Percentiles rank a stretch among this genome's conserved stretches.
Evolutionary conservation across 2,329 filamentous ascomycete species (phyloP).

Genomic region (Botrytis fabae): DNA sequence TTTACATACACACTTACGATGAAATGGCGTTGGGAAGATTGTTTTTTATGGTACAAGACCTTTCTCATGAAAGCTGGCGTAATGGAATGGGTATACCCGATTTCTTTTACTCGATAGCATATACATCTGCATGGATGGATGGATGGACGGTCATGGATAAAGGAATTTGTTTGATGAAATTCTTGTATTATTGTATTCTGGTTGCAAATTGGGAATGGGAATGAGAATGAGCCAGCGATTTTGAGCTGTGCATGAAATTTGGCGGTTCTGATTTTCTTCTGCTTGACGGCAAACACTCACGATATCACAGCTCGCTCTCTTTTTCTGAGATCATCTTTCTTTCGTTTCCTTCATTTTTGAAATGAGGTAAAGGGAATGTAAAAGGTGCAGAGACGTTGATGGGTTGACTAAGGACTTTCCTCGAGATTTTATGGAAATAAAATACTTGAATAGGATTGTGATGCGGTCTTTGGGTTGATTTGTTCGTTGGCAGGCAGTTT

Average conservation of each 20-base stretch:
- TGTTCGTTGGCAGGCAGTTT: not conserved
- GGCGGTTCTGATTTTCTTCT: not conserved
- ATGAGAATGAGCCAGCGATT: not conserved
- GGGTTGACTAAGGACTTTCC: not conserved
- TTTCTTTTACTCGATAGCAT: conserved; percentile 16
- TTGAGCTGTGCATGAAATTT: not conserved
- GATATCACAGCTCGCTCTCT: not conserved
- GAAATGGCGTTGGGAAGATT: not conserved
- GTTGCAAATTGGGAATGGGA: conserved; percentile 1
- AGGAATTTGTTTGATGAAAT: conserved; percentile 15
- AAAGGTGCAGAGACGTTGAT: not conserved
- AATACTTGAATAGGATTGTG: not conserved
- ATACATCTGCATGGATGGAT: not conserved
- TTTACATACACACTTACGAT: not conserved
- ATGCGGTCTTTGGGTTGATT: not conserved
- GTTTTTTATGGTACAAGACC: conserved; percentile 1
- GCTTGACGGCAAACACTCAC: not conserved
- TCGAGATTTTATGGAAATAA: not conserved
- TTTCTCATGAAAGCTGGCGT: conserved; percentile 14
- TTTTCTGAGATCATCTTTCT: conserved; percentile 8
- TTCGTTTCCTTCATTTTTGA: not conserved
- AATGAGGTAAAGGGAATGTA: not conserved
- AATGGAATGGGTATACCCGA: conserved; percentile 18
- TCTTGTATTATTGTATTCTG: conserved; percentile 3
- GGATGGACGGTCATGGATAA: conserved; percentile 3